phyloP scores from a whole-genome alignment of 2,329 filamentous ascomycete genomes.

The Apiospora koreana region DNA sequence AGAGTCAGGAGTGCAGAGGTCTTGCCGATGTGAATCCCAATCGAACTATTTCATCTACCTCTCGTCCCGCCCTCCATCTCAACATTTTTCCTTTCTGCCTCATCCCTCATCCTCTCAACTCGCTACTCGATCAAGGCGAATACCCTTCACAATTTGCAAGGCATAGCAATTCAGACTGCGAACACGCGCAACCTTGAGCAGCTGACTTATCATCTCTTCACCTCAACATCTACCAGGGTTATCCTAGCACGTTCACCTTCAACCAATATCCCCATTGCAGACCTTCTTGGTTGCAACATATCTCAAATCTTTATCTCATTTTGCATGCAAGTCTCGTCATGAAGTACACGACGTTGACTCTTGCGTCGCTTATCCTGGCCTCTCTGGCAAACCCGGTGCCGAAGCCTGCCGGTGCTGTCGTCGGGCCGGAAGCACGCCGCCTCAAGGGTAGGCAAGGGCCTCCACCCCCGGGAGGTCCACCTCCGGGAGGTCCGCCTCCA shows the following conservation, averaged over 20 bases:
- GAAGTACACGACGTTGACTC: neutral
- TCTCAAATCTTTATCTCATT: neutral
- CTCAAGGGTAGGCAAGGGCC: neutral
- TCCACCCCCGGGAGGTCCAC: neutral
- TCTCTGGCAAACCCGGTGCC: neutral
- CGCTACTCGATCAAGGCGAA: too few species aligned
- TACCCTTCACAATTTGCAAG: neutral
- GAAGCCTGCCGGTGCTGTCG: neutral
- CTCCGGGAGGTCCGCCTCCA: neutral
- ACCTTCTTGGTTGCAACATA: too few species aligned
- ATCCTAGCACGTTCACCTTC: neutral
- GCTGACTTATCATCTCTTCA: neutral
- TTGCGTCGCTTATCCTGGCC: neutral
- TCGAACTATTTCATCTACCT: neutral
- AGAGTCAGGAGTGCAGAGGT: neutral
- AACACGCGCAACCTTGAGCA: neutral
- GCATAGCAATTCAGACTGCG: neutral
- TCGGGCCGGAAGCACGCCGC: neutral
- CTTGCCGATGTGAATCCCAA: neutral
- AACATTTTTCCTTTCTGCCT: neutral
- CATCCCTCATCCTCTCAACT: neutral
- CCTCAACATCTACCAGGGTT: neutral
- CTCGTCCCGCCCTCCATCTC: neutral
- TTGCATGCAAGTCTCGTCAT: neutral
- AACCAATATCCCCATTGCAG: neutral